A percentile compares a stretch with the other conserved stretches of the same genome.
phyloP scores from a whole-genome alignment of 805 yeast genomes.

The Yamadazyma philogaea region DNA sequence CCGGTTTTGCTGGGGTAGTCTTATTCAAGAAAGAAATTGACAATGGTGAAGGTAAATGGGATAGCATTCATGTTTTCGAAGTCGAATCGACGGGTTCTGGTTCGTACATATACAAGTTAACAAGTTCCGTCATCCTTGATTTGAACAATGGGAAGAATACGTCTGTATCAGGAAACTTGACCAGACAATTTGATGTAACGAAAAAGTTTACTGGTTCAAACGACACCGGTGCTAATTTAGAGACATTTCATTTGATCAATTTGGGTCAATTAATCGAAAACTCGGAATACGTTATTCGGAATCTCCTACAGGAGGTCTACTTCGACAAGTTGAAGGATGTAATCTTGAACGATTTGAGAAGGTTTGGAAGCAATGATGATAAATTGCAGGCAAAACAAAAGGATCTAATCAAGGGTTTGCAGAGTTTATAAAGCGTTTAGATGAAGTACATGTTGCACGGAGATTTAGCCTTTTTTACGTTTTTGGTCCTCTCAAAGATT shows the following conservation, averaged over 20 bases:
- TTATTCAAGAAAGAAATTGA: slow-evolving; percentile 70
- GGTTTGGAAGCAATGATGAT: slow-evolving; percentile 31
- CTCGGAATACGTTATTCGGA: slow-evolving; percentile 81
- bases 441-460: background rate
- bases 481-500: too few species aligned
- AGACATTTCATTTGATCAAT: slow-evolving; percentile 74
- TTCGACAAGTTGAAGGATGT: slow-evolving; percentile 93
- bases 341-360: slow-evolving; percentile 46
- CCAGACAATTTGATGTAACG: slow-evolving; percentile 72
- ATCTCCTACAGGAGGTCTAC: slow-evolving; percentile 86
- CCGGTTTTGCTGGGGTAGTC: slow-evolving; percentile 88
- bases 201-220: slow-evolving; percentile 30
- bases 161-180: slow-evolving; percentile 74
- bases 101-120: slow-evolving; percentile 59
- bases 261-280: slow-evolving; percentile 85
- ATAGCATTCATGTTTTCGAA: slow-evolving; percentile 90
- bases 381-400: slow-evolving; percentile 34
- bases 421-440: slow-evolving; percentile 21
- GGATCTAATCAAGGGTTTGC: slow-evolving; percentile 39
- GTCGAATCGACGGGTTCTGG: slow-evolving; percentile 42
- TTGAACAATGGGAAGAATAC: slow-evolving; percentile 34
- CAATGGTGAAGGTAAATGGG: slow-evolving; percentile 68
- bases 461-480: background rate
- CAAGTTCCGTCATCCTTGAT: slow-evolving; percentile 85
- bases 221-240: slow-evolving; percentile 34